These are phyloP conservation scores for Suhomyces tanzawaensis DNA, from an alignment of 805 yeast genomes.

Conservation along the genomic window DNA sequence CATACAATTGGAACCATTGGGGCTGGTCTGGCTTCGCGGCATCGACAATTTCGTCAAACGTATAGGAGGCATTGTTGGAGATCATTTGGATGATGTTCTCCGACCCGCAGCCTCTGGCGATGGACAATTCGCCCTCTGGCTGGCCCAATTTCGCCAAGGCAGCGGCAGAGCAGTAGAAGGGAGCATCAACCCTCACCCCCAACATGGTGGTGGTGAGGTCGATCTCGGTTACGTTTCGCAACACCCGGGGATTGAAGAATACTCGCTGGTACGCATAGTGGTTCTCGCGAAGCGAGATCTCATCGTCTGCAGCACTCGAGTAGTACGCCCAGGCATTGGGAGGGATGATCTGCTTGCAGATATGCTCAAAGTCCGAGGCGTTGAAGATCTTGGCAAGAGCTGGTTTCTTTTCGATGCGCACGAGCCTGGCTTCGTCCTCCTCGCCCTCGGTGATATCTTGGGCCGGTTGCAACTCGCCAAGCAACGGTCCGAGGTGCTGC, in stretches of 20 bases:
- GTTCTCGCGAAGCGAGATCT: slow-evolving; percentile 84
- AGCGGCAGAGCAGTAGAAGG: slow-evolving; percentile 88
- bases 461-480: slow-evolving; percentile 25
- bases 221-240: slow-evolving; percentile 73
- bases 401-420: slow-evolving; percentile 21
- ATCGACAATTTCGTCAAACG: slow-evolving; percentile 80
- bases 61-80: slow-evolving; percentile 85
- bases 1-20: slow-evolving; percentile 52
- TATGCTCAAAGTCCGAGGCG: slow-evolving; percentile 67
- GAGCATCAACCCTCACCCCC: slow-evolving; percentile 67
- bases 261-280: slow-evolving; percentile 86
- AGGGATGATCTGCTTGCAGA: slow-evolving; percentile 73
- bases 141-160: slow-evolving; percentile 91
- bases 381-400: slow-evolving; percentile 27
- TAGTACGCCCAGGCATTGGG: slow-evolving; percentile 89
- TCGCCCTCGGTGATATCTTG: slow-evolving; percentile 26
- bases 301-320: slow-evolving; percentile 93
- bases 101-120: slow-evolving; percentile 78
- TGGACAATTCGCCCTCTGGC: slow-evolving; percentile 85
- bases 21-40: slow-evolving; percentile 54
- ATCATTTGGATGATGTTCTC: slow-evolving; percentile 81
- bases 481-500: slow-evolving; percentile 31
- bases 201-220: slow-evolving; percentile 72
- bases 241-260: slow-evolving; percentile 82
- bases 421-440: slow-evolving; percentile 38